Base-by-base conservation (phyloP, 2,329 filamentous ascomycete species). In the Mycocentrospora acerina region DNA sequence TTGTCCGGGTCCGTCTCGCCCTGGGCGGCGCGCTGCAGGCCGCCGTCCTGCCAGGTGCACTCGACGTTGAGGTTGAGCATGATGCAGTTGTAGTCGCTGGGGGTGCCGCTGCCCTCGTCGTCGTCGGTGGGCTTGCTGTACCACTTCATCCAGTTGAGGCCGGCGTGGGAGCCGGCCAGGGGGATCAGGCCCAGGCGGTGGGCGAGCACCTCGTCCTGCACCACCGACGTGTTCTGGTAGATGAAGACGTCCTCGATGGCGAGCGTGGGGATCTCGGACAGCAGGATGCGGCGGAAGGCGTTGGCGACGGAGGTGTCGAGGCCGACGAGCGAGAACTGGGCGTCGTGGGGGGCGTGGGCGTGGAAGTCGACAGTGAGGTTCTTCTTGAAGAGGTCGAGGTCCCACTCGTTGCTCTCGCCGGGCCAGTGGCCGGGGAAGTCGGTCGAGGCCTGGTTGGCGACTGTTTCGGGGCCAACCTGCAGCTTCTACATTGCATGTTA, bases 121-220 rank as follows among this genome's bases (percentile, higher is more conserved):
- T 71, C 67, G 13, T 71, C 74, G 14, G 78, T 74, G 9, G 85
- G 80, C 69, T 87, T 89, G 67, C 81, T 81, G 70, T 81, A 90
- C 83, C 87, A 94, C 64, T 83, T 83, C 72, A 97, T 77, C 74
- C 83, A 90, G 55, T 85, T 81, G 38, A 98, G 75, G 35, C 88
- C 90, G 38, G 86, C 78, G 50, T 83, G 81, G 45, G 82, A 81
- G 52, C 88, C 93, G 51, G 84, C 86, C 55, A 98, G 84, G 13
- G 94, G 93, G 37, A 98, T 86, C 30, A 98, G 81, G 42, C 93
- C 93, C 22, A 98, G 77, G 29, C 93, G 81, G 67, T 93, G 88
- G 12, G 90, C 85, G 35, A 98, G 83, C 4, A 98, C 91, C 74
- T 98, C 93, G 65, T 98, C 93, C 68, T 97, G 91, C 60, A 98